Evolutionary conservation across 108 stramenopile genomes (phyloP).

Genomic region (Pseudonitzschia multiseries): DNA sequence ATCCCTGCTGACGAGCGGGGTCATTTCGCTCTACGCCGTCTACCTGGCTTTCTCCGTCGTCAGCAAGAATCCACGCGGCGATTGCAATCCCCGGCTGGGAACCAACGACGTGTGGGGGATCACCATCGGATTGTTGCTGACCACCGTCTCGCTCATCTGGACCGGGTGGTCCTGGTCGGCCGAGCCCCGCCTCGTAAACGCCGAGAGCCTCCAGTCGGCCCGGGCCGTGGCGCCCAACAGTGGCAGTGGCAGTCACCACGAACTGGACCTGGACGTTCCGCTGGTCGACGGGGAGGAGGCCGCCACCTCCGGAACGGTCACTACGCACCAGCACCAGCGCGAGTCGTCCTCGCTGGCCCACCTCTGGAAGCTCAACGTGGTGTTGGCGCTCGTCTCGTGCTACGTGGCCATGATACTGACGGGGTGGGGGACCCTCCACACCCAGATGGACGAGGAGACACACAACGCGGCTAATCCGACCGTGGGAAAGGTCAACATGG

Average conservation of each 20-base stretch:
- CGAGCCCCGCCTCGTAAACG: slow-evolving; percentile 40
- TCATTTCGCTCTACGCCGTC: slow-evolving; percentile 79
- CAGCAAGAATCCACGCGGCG: slow-evolving; percentile 70
- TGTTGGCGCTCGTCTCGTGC: slow-evolving; percentile 76
- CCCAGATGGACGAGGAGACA: slow-evolving; percentile 21
- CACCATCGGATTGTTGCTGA: slow-evolving; percentile 72
- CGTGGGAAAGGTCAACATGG: slow-evolving; percentile 86
- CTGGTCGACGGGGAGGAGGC: slow-evolving; percentile 69
- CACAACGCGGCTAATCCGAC: slow-evolving; percentile 82
- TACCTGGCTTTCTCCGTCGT: slow-evolving; percentile 88
- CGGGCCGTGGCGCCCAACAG: slow-evolving; percentile 19
- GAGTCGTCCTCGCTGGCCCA: slow-evolving; percentile 29
- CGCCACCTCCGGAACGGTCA: slow-evolving; percentile 61
- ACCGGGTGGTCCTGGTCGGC: slow-evolving; percentile 75
- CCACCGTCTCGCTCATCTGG: slow-evolving; percentile 83
- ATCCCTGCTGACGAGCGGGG: slow-evolving; percentile 81
- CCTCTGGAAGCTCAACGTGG: slow-evolving; percentile 90
- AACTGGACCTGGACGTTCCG: slow-evolving; percentile 69
- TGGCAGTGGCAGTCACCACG: no score
- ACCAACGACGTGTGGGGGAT: slow-evolving; percentile 74
- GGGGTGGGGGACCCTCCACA: slow-evolving; percentile 83
- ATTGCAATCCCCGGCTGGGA: slow-evolving; percentile 85
- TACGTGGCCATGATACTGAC: slow-evolving; percentile 92
- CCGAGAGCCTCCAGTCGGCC: slow-evolving; percentile 39
- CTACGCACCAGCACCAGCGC: slow-evolving; percentile 38